Evolutionary conservation across 2,329 filamentous ascomycete species (phyloP).

Genomic region (Incumbomyces delicatus): DNA sequence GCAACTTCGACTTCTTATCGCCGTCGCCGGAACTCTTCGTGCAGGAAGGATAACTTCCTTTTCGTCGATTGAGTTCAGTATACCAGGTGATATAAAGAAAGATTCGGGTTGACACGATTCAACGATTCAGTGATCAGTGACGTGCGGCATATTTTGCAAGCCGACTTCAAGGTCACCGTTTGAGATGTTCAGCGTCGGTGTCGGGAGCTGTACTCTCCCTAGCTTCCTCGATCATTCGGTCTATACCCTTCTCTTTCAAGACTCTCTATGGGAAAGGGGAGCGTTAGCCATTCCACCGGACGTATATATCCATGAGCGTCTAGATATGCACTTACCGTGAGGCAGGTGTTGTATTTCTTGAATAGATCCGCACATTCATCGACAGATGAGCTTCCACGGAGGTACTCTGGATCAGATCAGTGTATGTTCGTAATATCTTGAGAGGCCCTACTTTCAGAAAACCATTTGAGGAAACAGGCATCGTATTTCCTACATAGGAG

Average conservation of each 20-base stretch:
- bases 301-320: neutral
- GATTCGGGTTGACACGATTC: too few relatives aligned
- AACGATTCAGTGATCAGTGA: too few relatives aligned
- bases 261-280: constrained; percentile 50
- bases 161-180: constrained; percentile 20
- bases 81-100: too few relatives aligned
- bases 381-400: constrained; percentile 69
- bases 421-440: neutral
- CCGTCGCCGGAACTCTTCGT: too few relatives aligned
- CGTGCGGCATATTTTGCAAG: too few relatives aligned
- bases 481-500: constrained; percentile 65
- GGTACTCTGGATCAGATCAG: constrained; percentile 59
- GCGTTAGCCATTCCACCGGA: neutral
- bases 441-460: constrained; percentile 73
- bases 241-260: constrained; percentile 80
- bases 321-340: constrained; percentile 52
- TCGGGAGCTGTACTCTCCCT: constrained; percentile 73
- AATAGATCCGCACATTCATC: constrained; percentile 84
- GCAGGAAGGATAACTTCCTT: too few relatives aligned
- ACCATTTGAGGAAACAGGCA: constrained; percentile 97
- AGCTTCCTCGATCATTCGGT: constrained; percentile 84
- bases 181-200: constrained; percentile 64
- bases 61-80: too few relatives aligned
- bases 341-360: constrained; percentile 75
- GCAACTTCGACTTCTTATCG: too few relatives aligned